Evolutionary conservation across 2,329 filamentous ascomycete species (phyloP).

Genomic region (Aspergillus fructus): DNA sequence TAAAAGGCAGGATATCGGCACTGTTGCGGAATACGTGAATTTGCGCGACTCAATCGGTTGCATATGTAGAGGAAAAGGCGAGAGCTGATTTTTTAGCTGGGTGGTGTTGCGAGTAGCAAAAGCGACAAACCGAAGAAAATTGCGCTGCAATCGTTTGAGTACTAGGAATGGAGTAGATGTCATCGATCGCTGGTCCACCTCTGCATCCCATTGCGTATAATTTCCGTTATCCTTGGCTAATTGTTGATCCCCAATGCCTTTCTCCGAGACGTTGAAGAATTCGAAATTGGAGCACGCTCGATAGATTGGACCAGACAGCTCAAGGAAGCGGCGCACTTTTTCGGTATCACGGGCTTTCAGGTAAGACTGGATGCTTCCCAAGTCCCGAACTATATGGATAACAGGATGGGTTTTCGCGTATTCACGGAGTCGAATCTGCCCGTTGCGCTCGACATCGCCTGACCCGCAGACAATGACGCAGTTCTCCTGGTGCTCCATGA

Average conservation of each 20-base stretch:
- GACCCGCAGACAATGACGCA: slow-evolving; percentile 71
- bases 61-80: slow-evolving; percentile 62
- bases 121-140: slow-evolving; percentile 68
- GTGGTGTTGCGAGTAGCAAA: slow-evolving; percentile 50
- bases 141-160: slow-evolving; percentile 66
- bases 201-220: slow-evolving; percentile 26
- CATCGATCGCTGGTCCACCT: slow-evolving; percentile 40
- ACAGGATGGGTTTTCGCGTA: slow-evolving; percentile 67
- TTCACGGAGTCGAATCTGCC: slow-evolving; percentile 60
- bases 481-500: slow-evolving; percentile 59
- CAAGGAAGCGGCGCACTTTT: slow-evolving; percentile 59
- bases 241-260: slow-evolving; percentile 27
- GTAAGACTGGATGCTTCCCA: slow-evolving; percentile 63
- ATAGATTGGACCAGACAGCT: slow-evolving; percentile 53
- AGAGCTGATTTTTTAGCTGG: slow-evolving; percentile 33
- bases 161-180: slow-evolving; percentile 61
- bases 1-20: slow-evolving; percentile 60
- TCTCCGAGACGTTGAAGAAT: slow-evolving; percentile 72
- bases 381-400: slow-evolving; percentile 67
- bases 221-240: slow-evolving; percentile 23
- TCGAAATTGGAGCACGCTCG: slow-evolving; percentile 70
- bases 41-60: slow-evolving; percentile 60
- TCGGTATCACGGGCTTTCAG: slow-evolving; percentile 57
- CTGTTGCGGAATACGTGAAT: slow-evolving; percentile 67
- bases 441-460: slow-evolving; percentile 65